phyloP scores from a whole-genome alignment of 2,329 filamentous ascomycete species.

The Pseudogymnoascus sp. region DNA sequence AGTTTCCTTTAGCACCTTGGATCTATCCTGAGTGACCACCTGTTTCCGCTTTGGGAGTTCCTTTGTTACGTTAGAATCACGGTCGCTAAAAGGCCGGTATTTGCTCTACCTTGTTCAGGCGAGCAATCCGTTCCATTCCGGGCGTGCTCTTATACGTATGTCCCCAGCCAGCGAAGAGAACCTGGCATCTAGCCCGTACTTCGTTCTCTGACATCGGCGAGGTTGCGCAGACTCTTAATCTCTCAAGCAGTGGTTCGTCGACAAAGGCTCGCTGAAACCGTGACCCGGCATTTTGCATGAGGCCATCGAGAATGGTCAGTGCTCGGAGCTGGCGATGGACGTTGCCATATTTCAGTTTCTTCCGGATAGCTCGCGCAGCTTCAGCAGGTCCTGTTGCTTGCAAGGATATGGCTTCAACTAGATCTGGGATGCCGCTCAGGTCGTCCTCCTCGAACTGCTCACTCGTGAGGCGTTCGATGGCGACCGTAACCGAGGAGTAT shows the following conservation, averaged over 20 bases:
- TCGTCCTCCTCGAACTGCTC: constrained; percentile 89
- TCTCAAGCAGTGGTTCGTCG: constrained; percentile 86
- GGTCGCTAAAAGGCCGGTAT: not conserved
- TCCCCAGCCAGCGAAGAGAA: constrained; percentile 82
- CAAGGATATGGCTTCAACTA: constrained; percentile 88
- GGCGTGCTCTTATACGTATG: constrained; percentile 70
- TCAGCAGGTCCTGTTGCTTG: constrained; percentile 81
- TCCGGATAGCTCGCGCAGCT: constrained; percentile 83
- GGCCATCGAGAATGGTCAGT: constrained; percentile 78
- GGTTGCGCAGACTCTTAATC: constrained; percentile 77
- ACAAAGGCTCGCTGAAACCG: constrained; percentile 81
- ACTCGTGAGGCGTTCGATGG: constrained; percentile 81
- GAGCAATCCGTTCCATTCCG: constrained; percentile 72
- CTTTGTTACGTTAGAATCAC: constrained; percentile 27
- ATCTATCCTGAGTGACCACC: constrained; percentile 65
- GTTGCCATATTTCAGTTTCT: constrained; percentile 98
- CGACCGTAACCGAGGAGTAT: constrained; percentile 87
- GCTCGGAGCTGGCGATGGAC: constrained; percentile 87
- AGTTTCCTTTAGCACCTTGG: constrained; percentile 75
- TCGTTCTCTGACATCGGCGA: constrained; percentile 75
- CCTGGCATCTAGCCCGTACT: constrained; percentile 81
- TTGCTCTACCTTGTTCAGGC: constrained; percentile 54
- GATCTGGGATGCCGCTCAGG: constrained; percentile 80
- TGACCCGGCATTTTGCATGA: constrained; percentile 88
- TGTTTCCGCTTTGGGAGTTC: constrained; percentile 61